Base-by-base conservation (phyloP, 805 yeast genomes). In the Groenewaldozyma tartarivorans region DNA sequence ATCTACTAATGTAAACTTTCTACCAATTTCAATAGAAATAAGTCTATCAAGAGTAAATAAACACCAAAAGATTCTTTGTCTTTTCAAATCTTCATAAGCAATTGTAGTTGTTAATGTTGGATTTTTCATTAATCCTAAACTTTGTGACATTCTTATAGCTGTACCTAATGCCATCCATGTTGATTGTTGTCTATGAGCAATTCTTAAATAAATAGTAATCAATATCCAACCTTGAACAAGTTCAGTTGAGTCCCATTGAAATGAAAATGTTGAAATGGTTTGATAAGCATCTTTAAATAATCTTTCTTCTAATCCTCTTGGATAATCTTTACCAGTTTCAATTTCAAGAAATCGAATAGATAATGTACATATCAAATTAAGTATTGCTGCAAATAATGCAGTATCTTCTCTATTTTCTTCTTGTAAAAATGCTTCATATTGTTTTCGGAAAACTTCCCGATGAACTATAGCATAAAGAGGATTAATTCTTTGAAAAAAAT, bases 401-500 rank as follows among this genome's bases (percentile, higher is more conserved):
- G 27, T 15, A 16, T 36, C 39, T 19, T 51, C 47, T 2, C 44
- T 35, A 34, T 58, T 57, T 24, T 54, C 46, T 33, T 51, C 55
- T 11, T 40, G 46, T 18, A 49, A 44, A 20, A 58, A 53, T 20
- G 56, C 57, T 15, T 56, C 51, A 24, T 61, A 61, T 53, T 77
- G 82, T 44, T 71, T 71, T 43, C 70, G 50, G 48, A 77, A 77
- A 24, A 73, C 71, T 1, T 63, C 53, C 49, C 74, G 75, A 54
- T 76, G 79, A 20, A 77, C 44, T 3, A 77, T 66, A 2, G 73
- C 67, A 51, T 60, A 72, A n/a, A 75, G 52, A 15, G 77, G 77
- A 54, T 77, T 77, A 45, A 77, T 61, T 29, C 71, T 69, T 5
- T 48, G 40, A 51, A 77, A 68, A 47, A 55, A 77, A 46, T 56